A percentile compares a stretch with the other conserved stretches of the same genome.
Conservation (phyloP, 495 filamentous ascomycete species). For the Paragyromitra xinjiangensis region DNA sequence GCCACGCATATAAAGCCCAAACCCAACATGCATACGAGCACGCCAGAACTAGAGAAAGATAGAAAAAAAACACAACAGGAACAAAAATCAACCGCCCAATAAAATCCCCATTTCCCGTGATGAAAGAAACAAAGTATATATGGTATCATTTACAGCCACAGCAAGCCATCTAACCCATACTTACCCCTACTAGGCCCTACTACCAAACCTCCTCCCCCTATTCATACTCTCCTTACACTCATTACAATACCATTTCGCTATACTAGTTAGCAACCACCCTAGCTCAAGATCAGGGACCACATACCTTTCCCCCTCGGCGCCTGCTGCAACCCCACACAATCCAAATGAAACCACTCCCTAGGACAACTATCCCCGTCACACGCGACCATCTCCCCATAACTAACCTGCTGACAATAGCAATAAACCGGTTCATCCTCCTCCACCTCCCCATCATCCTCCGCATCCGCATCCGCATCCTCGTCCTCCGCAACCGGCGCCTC, state of each 20-base stretch:
- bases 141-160: conserved; percentile 33
- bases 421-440: conserved; percentile 86
- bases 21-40: background rate
- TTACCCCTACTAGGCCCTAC: conserved; percentile 29
- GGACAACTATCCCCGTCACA: conserved; percentile 89
- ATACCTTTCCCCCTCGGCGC: conserved; percentile 84
- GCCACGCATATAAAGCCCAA: conserved; percentile 6
- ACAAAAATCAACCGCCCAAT: conserved; percentile 31
- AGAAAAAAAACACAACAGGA: background rate
- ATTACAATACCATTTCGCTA: conserved; percentile 91
- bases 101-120: conserved; percentile 22
- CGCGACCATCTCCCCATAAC: conserved; percentile 98
- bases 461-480: conserved; percentile 61
- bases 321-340: conserved; percentile 86
- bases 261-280: conserved; percentile 45
- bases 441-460: conserved; percentile 73
- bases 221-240: conserved; percentile 80
- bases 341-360: conserved; percentile 95
- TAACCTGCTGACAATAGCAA: conserved; percentile 91
- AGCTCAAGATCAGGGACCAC: conserved; percentile 57
- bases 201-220: conserved; percentile 59
- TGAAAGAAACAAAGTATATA: conserved; percentile 26
- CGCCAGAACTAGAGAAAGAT: background rate
- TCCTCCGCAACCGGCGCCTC: conserved; percentile 40
- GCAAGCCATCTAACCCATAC: background rate